These are phyloP conservation scores for Rhodotorula sp. DNA, from an alignment of 1,284 basidiomycete genomes.

Conservation along the genomic window DNA sequence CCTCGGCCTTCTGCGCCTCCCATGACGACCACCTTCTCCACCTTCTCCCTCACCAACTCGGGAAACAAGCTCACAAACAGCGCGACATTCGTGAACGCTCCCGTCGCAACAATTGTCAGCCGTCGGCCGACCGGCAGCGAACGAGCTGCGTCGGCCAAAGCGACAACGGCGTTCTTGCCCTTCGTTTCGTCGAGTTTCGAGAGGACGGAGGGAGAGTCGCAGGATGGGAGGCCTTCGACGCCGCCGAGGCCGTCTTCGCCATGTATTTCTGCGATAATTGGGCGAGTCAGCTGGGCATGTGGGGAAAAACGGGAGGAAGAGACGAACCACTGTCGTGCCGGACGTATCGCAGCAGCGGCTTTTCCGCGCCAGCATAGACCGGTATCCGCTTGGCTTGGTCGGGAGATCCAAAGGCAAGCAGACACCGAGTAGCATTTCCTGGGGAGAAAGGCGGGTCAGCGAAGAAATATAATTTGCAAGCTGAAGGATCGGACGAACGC, in stretches of 20 bases:
- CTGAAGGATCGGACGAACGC: not conserved
- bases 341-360: conserved; percentile 58
- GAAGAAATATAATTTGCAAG: too few relatives aligned
- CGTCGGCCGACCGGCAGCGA: conserved; percentile 48
- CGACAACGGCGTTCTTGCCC: conserved; percentile 58
- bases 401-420: conserved; percentile 52
- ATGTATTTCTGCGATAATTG: conserved; percentile 62
- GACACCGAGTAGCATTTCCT: conserved; percentile 41
- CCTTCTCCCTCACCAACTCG: conserved; percentile 60
- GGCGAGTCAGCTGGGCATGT: conserved; percentile 45
- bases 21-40: conserved; percentile 80
- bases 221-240: conserved; percentile 63
- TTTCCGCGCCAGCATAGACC: conserved; percentile 65
- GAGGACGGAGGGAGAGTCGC: conserved; percentile 5
- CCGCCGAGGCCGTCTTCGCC: conserved; percentile 74
- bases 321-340: conserved; percentile 18
- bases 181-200: conserved; percentile 41
- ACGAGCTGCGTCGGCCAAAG: conserved; percentile 58
- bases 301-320: not conserved
- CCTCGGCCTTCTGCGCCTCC: conserved; percentile 78
- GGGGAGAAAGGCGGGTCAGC: not conserved
- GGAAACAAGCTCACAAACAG: conserved; percentile 69
- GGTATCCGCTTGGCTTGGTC: conserved; percentile 51
- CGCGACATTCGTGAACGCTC: conserved; percentile 78
- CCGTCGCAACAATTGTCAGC: conserved; percentile 67